Conservation (phyloP, 2,329 filamentous ascomycete species). For the Phyllosticta citribraziliensis region DNA sequence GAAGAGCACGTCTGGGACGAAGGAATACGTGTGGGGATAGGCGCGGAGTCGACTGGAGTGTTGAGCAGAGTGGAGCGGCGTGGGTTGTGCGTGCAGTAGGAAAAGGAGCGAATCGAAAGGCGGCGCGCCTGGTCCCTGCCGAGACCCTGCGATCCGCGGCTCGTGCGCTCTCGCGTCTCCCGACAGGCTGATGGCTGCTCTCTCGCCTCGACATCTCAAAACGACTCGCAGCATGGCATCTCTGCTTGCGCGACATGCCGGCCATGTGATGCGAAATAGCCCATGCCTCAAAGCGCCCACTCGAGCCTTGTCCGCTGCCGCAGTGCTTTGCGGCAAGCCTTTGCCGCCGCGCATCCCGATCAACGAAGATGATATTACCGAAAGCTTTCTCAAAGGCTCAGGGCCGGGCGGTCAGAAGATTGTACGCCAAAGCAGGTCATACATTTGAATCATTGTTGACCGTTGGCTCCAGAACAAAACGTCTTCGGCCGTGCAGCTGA, state of each 20-base stretch:
- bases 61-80: background rate
- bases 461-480: slow-evolving; percentile 67
- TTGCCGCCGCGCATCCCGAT: slow-evolving; percentile 70
- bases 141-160: background rate
- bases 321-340: slow-evolving; percentile 37
- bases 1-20: background rate
- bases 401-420: slow-evolving; percentile 96
- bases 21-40: background rate
- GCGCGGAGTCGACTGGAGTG: background rate
- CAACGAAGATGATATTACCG: slow-evolving; percentile 68
- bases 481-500: slow-evolving; percentile 85
- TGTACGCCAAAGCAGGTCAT: slow-evolving; percentile 18
- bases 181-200: background rate
- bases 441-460: background rate
- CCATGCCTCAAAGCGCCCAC: background rate
- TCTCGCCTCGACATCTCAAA: background rate
- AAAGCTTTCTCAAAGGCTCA: slow-evolving; percentile 80
- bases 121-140: background rate
- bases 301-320: slow-evolving; percentile 16
- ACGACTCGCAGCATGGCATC: background rate
- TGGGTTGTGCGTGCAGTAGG: background rate
- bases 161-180: background rate
- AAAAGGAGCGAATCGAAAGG: background rate
- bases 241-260: background rate
- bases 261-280: background rate